Base-by-base conservation (phyloP, 2,329 filamentous ascomycete genomes). In the Alternaria novae-zelandiae region DNA sequence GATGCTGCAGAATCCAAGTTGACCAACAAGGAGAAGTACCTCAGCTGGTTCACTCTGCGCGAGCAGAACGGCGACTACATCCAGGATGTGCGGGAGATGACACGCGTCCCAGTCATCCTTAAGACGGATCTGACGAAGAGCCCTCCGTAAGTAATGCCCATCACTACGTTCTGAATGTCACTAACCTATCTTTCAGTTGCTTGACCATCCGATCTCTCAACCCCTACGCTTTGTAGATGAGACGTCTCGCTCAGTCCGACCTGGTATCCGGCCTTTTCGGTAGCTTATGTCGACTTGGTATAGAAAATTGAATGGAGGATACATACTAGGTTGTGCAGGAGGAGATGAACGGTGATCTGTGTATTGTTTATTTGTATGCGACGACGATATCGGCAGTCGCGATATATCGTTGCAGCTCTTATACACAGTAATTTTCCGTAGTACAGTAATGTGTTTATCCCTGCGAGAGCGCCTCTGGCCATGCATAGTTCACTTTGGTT, bases 71-170 rank as follows among this genome's bases (percentile, higher is more conserved):
- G 95, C 69, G 92, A 98, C 74, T 96, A 96, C 84, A 97, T 99
- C 76, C 96, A 99, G 83, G 96, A 99, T 81, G 94, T 99, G 70
- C 94, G 90, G 61, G 96, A 99, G 86, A 97, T 99, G 94, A 95
- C 93, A 46, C 88, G 95, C 72, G 92, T 99, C 65, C 96, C 96
- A n/a, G 92, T 99, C 71, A 97, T 99, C 79, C 84, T 99, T 76
- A 98, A 97, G 90, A 98, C 96, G 70, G 96, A 99, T 83, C 88
- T 99, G 76, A 93, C 87, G 83, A 99, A 99, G 92, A 98, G 95
- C 84, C 96, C 96, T 83, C 96, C 96, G 94, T 99, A 91, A 90
- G 96, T 95, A 10, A 64, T 49, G 12, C 41, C 30, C 11, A 45
- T 10, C 23, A 13, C 50, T 36, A 12, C 23, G 15, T 28, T 17